Evolutionary conservation across 1,139 yeast species (phyloP).

Genomic region (Zygosaccharomyces pseudobailii): DNA sequence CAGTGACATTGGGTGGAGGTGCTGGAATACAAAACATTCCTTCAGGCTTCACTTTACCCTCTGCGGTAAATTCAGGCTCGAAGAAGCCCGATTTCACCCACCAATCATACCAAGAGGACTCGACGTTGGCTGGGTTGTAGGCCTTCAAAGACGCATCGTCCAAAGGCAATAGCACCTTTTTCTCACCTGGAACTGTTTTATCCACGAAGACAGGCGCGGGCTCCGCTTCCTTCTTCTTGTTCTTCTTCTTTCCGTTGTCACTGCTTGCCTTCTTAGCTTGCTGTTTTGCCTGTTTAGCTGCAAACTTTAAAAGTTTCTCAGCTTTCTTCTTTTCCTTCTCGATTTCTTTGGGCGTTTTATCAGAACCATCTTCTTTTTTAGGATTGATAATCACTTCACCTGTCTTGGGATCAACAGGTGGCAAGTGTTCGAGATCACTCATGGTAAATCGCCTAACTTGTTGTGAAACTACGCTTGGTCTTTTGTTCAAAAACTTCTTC

Average conservation of each 20-base stretch:
- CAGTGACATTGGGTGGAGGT: constrained; percentile 98
- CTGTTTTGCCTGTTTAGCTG: constrained; percentile 83
- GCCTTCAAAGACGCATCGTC: constrained; percentile 95
- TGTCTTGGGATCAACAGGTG: constrained; percentile 35
- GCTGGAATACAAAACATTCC: constrained; percentile 91
- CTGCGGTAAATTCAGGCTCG: constrained; percentile 74
- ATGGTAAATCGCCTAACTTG: constrained; percentile 15
- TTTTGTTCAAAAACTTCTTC: not conserved
- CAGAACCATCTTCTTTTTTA: constrained; percentile 36
- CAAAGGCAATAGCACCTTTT: constrained; percentile 75
- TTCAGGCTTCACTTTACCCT: constrained; percentile 73
- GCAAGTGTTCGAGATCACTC: constrained; percentile 32
- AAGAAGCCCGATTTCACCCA: constrained; percentile 88
- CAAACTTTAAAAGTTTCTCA: constrained; percentile 89
- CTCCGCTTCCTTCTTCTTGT: constrained; percentile 65
- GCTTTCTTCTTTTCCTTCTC: constrained; percentile 96
- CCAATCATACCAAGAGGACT: constrained; percentile 97
- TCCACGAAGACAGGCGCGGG: constrained; percentile 80
- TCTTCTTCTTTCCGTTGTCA: constrained; percentile 53
- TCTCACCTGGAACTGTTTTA: constrained; percentile 80
- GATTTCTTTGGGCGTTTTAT: constrained; percentile 67
- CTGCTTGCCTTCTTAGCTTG: constrained; percentile 32
- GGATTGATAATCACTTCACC: constrained; percentile 37
- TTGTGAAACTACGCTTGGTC: constrained; percentile 1
- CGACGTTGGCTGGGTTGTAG: constrained; percentile 87